Conservation (phyloP, 257 asterid genomes). For the Agastache rugosa region DNA sequence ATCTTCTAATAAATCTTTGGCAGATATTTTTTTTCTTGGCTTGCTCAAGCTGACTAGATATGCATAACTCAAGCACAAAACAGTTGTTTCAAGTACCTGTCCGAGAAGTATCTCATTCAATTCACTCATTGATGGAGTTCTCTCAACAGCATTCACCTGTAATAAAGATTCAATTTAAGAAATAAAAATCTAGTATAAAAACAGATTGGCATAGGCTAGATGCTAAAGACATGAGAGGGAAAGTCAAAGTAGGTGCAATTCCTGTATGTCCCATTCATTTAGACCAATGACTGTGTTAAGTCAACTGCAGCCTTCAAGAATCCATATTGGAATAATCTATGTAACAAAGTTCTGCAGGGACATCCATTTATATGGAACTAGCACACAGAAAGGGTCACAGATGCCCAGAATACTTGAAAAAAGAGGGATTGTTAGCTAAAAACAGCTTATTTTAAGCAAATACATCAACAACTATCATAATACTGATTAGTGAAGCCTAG, state of each 20-base stretch:
- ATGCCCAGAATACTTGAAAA: constrained; percentile 9
- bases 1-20: not conserved
- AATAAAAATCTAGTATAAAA: constrained; percentile 4
- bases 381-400: constrained; percentile 15
- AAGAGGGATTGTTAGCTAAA: not conserved
- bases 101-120: constrained; percentile 94
- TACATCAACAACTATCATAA: constrained; percentile 18
- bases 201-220: constrained; percentile 19
- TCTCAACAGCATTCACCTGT: constrained; percentile 95
- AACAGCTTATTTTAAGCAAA: constrained; percentile 12
- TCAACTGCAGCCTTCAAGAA: constrained; percentile 20
- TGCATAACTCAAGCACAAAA: constrained; percentile 35
- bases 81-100: constrained; percentile 63
- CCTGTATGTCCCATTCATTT: not conserved
- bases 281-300: constrained; percentile 19
- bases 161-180: constrained; percentile 37
- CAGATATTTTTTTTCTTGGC: constrained; percentile 10
- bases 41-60: constrained; percentile 29
- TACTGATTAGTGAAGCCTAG: constrained; percentile 5
- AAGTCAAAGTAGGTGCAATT: constrained; percentile 5
- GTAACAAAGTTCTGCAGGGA: constrained; percentile 21
- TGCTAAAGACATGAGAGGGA: constrained; percentile 12
- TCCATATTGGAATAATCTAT: not conserved
- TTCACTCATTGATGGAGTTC: constrained; percentile 99
- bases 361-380: constrained; percentile 5